Percentiles rank a stretch among this genome's conserved stretches.
Evolutionary conservation across 352 stramenopile genomes (phyloP).

Genomic region (Pilasporangium apinafurcum): DNA sequence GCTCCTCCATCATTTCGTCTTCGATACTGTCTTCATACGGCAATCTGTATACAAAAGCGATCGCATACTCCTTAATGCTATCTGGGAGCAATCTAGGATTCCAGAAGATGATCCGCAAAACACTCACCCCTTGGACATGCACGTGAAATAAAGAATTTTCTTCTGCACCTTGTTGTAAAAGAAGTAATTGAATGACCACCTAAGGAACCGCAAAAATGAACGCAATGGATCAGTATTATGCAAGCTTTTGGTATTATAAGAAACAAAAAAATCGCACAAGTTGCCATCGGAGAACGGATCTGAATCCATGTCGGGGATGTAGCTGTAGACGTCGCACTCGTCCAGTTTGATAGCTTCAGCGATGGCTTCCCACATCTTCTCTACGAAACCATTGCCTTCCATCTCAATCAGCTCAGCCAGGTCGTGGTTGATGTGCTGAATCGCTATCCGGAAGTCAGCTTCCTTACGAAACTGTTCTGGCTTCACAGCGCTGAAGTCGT

Average conservation of each 20-base stretch:
- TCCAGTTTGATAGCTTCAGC: conserved; percentile 81
- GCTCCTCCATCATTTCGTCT: conserved; percentile 79
- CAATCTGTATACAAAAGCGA: conserved; percentile 19
- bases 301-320: conserved; percentile 91
- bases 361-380: conserved; percentile 96
- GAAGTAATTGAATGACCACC: conserved; percentile 95
- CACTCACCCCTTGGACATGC: conserved; percentile 84
- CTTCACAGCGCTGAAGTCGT: conserved; percentile 87
- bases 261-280: conserved; percentile 29
- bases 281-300: conserved; percentile 90
- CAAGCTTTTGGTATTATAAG: too few relatives aligned
- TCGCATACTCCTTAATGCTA: not conserved
- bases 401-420: conserved; percentile 92
- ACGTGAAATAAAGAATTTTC: conserved; percentile 93
- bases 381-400: conserved; percentile 97
- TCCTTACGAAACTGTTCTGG: conserved; percentile 90
- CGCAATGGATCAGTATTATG: not conserved
- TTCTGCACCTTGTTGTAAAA: conserved; percentile 93
- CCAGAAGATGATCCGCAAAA: not conserved
- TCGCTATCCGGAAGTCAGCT: conserved; percentile 73
- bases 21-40: conserved; percentile 65
- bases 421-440: conserved; percentile 87
- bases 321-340: conserved; percentile 91
- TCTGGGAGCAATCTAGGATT: not conserved
- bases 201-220: conserved; percentile 4